Evolutionary conservation across 495 filamentous ascomycete species (phyloP), one percentile per base, ranked within the genome.

Genomic region (Xylaria scruposa): DNA sequence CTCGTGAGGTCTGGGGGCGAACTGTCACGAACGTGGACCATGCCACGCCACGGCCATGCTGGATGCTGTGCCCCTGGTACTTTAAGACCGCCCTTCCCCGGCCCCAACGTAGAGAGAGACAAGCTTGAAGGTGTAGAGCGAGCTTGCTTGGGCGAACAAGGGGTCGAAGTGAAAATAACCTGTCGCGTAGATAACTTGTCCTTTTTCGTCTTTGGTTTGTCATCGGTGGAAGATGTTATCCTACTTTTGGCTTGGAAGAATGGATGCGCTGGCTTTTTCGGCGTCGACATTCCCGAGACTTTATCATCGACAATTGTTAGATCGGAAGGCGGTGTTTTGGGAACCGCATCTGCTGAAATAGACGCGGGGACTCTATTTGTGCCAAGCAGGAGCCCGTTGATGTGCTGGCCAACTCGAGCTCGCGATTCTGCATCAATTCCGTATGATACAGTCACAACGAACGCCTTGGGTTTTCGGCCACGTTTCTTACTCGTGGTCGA

Each of bases 181-280:
- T 71, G 74, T 59, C 74, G 77, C 36, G 73, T 54, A 31, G 68
- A 65, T 60, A 62, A 47, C 12, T 59, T 66, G 17, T 42, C 62
- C 51, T 65, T 65, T 44, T 70, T 73, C 21, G 67, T 24, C 42
- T 66, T 62, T 56, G 78, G 70, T 46, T 75, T 70, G 26, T 75
- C 36, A 38, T 77, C 75, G 15, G 73, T 71, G 31, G 46, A 44
- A 13, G 73, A 31, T 3, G 65, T 51, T 1, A 69, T 10, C 33
- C 79, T 74, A 8, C 73, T 1, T 69, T 87, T 88, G 7, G 84
- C 85, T 6, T 85, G 65, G 76, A 97, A 97, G 76, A 97, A 97
- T 0, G 94, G 94, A 81, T 97, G 94, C 0, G 92, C 91, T 3
- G 87, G 71, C 76, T 93, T 97, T 29, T 80, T 66, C 40, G 88